Evolutionary conservation across 208 protist species (phyloP), one percentile per base, ranked within the genome.

Genomic region (Vickermania ingenoplastis): DNA sequence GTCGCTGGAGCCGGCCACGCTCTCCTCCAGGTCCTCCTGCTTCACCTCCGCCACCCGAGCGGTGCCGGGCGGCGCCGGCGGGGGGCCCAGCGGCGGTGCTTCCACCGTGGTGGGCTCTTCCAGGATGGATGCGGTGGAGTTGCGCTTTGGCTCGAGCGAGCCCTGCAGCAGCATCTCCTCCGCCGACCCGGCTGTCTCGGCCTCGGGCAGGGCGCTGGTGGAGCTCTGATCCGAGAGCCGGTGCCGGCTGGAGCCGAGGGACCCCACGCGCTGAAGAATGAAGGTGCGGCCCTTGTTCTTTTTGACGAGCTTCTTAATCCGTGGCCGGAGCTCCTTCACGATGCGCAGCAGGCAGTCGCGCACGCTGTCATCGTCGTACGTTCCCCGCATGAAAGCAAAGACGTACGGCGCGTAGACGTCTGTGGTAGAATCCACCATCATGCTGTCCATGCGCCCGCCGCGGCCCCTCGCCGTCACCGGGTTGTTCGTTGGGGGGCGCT

Each of bases 351-450:
- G 59, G 30, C 65, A 71, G 21, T 65, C 67, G 2, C 69, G 63
- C 31, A 75, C 79, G 23, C 36, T 57, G 2, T 55, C 57, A n/a
- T 75, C 63, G 5, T 55, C 27, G 55, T 68, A 77, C 30, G 55
- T 68, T 41, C 79, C 75, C 26, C 73, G 68, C 36, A 79, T 73
- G 30, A 86, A 86, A 31, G 79, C 75, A 22, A 82, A 48, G 2
- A 86, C 64, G 29, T 78, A 77, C 36, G 36, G 36, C 11, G 36
- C 36, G 36, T n/a, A 45, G 36, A 45, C 17, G 7, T 45, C 36
- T n/a, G 11, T 45, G 36, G 36, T 45, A 7, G 36, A 45, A 17
- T 45, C 36, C 36, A 45, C 36, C 36, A 45, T 45, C 36, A 45
- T 45, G 7, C 11, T 21, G 50, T 54, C 50, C 21, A 26, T 13